These are phyloP conservation scores for Calonectria hawksworthii DNA, from an alignment of 2,329 filamentous ascomycete genomes.

Conservation along the genomic window DNA sequence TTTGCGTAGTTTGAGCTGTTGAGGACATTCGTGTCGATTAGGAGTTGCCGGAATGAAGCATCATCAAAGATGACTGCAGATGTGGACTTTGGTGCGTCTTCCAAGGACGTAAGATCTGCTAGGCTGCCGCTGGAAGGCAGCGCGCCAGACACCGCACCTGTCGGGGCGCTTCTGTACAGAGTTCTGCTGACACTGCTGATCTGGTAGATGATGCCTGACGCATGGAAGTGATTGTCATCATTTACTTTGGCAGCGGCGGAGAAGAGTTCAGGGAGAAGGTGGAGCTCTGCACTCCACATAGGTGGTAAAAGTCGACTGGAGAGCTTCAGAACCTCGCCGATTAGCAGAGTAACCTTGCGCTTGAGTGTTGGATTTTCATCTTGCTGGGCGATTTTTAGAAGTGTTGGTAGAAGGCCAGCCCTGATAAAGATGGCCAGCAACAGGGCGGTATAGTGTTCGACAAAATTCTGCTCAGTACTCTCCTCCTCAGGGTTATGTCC, in stretches of 20 bases:
- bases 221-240: conserved; percentile 80
- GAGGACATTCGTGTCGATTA: conserved; percentile 86
- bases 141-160: conserved; percentile 54
- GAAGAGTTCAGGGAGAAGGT: conserved; percentile 90
- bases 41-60: conserved; percentile 73
- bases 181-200: conserved; percentile 98
- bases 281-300: conserved; percentile 85
- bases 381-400: conserved; percentile 76
- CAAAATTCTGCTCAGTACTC: conserved; percentile 83
- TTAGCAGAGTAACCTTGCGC: conserved; percentile 89
- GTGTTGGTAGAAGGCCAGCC: conserved; percentile 76
- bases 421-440: conserved; percentile 88
- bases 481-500: conserved; percentile 73
- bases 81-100: conserved; percentile 69
- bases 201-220: conserved; percentile 94
- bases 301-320: conserved; percentile 87
- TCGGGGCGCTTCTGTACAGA: conserved; percentile 81
- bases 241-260: conserved; percentile 80
- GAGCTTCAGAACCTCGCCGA: conserved; percentile 92
- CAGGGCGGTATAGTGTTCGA: conserved; percentile 94
- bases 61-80: conserved; percentile 67
- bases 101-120: conserved; percentile 64
- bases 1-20: conserved; percentile 92
- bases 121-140: conserved; percentile 61
- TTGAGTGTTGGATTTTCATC: conserved; percentile 79